phyloP scores from a whole-genome alignment of 2,329 filamentous ascomycete genomes.

The Phialophora chinensis region DNA sequence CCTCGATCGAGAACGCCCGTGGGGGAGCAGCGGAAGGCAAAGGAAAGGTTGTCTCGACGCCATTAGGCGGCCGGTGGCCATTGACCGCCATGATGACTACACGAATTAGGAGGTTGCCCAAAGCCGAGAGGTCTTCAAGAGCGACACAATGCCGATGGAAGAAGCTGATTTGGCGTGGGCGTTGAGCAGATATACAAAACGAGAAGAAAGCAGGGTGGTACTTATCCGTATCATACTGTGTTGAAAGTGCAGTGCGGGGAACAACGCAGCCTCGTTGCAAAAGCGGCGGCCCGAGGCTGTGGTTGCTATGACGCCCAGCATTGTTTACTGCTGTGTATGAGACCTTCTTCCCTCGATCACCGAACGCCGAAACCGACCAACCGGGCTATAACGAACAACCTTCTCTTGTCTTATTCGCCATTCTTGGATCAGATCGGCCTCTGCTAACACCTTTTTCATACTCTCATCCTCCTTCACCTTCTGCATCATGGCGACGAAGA shows the following conservation, averaged over 20 bases:
- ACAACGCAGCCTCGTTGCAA: neutral
- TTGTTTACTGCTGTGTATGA: neutral
- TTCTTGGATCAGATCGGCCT: neutral
- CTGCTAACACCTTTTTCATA: neutral
- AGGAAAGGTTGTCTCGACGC: conserved; percentile 61
- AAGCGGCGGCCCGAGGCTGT: neutral
- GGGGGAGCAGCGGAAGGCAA: conserved; percentile 48
- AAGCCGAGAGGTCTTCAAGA: neutral
- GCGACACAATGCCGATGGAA: neutral
- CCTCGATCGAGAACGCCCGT: conserved; percentile 67
- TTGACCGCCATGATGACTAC: conserved; percentile 35
- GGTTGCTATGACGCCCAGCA: neutral
- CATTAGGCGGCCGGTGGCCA: conserved; percentile 33
- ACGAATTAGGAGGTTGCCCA: neutral
- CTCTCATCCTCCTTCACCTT: neutral
- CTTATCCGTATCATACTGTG: neutral
- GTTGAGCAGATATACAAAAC: neutral
- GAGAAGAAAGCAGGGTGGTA: neutral
- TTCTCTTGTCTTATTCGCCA: neutral
- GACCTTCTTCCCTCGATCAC: neutral
- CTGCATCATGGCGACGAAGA: conserved; percentile 69
- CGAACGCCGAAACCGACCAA: neutral
- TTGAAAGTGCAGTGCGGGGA: neutral
- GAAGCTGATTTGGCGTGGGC: conserved; percentile 11
- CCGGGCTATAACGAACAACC: neutral